Evolutionary conservation across 2,329 filamentous ascomycete genomes (phyloP).

Genomic region (Colletotrichum cereale): DNA sequence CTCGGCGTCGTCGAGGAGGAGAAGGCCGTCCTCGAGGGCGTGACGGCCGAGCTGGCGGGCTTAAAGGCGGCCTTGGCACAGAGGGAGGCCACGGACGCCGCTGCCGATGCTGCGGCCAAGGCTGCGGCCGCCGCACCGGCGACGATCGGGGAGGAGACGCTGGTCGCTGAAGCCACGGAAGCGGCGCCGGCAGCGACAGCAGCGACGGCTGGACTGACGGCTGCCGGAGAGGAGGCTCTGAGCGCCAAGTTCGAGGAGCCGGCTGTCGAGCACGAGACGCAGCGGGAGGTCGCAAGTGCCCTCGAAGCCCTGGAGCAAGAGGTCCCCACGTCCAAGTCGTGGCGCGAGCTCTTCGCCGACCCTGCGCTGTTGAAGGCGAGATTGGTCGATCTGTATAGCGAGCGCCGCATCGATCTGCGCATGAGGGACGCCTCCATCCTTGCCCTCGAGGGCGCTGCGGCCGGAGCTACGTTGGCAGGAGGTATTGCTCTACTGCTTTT

Average conservation of each 20-base stretch:
- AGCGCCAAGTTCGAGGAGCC: constrained; percentile 28
- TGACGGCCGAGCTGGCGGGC: constrained; percentile 57
- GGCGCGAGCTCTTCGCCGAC: constrained; percentile 59
- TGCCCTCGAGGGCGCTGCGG: constrained; percentile 74
- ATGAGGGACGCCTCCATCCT: constrained; percentile 80
- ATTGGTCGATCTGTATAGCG: constrained; percentile 73
- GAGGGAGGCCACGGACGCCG: constrained; percentile 50
- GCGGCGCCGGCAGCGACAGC: not conserved
- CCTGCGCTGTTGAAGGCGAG: constrained; percentile 62
- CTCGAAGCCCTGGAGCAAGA: constrained; percentile 15
- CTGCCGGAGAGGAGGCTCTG: constrained; percentile 22
- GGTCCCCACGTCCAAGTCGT: constrained; percentile 46
- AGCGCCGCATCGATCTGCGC: constrained; percentile 71
- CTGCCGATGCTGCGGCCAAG: constrained; percentile 44
- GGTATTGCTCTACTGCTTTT: constrained; percentile 64
- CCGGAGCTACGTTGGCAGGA: constrained; percentile 73
- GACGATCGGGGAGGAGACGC: constrained; percentile 29
- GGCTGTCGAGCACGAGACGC: constrained; percentile 27
- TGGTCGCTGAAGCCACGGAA: constrained; percentile 17
- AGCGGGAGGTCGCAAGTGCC: constrained; percentile 32
- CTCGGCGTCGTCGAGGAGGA: constrained; percentile 85
- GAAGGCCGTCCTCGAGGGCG: constrained; percentile 67
- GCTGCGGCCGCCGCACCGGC: constrained; percentile 48
- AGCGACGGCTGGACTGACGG: constrained; percentile 14
- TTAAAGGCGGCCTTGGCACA: constrained; percentile 47